Evolutionary conservation across 1,139 yeast genomes (phyloP).

Genomic region (Suhomyces ambrosiae): DNA sequence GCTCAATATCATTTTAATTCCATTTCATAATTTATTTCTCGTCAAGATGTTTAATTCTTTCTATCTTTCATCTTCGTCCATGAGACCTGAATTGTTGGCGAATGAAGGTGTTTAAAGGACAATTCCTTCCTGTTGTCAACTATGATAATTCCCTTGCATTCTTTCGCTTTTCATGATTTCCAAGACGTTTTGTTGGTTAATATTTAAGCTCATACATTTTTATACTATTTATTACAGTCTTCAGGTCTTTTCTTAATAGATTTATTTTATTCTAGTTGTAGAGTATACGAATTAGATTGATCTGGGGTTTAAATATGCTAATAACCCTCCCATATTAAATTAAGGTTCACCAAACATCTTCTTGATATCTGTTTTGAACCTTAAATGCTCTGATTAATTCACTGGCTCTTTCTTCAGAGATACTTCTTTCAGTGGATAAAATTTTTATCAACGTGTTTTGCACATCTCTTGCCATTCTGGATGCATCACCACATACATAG

Average conservation of each 20-base stretch:
- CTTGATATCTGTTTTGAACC: constrained; percentile 88
- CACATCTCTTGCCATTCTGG: constrained; percentile 96
- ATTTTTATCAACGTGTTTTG: constrained; percentile 69
- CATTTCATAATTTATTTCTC: not conserved
- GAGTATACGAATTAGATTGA: not conserved
- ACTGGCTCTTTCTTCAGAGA: constrained; percentile 68
- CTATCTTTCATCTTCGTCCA: not conserved
- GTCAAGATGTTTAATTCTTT: constrained; percentile 4
- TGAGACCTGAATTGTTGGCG: not conserved
- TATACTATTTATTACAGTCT: constrained; percentile 3
- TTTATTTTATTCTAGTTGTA: constrained; percentile 4
- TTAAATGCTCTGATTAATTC: constrained; percentile 80
- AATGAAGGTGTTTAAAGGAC: constrained; percentile 2
- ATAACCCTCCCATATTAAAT: constrained; percentile 1
- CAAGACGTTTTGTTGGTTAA: constrained; percentile 3
- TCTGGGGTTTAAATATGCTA: constrained; percentile 3
- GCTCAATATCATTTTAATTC: no score
- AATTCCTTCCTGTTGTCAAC: not conserved
- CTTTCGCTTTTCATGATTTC: constrained; percentile 2
- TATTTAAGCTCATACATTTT: not conserved
- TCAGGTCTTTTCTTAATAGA: constrained; percentile 7
- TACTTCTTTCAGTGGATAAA: constrained; percentile 57
- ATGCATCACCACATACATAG: constrained; percentile 97
- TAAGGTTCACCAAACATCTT: constrained; percentile 90
- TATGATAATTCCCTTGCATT: not conserved